phyloP scores from a whole-genome alignment of 2,329 filamentous ascomycete species.

The Grosmannia clavigera region DNA sequence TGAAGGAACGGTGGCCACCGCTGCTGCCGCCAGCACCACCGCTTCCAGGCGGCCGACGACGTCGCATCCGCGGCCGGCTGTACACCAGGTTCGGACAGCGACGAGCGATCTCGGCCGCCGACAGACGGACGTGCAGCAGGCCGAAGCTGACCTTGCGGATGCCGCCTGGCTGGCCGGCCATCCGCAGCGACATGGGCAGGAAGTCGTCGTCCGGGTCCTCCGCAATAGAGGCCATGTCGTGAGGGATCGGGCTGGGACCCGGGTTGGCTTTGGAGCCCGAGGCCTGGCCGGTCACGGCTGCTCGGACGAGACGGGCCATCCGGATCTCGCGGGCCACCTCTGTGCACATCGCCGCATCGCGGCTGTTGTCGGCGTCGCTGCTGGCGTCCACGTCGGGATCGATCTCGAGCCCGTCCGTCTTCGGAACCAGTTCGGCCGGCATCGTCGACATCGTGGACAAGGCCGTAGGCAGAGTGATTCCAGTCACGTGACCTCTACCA shows the following conservation, averaged over 20 bases:
- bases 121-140: conserved; percentile 16
- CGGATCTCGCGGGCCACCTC: neutral
- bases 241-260: neutral
- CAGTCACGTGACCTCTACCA: neutral
- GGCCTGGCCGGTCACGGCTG: neutral
- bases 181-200: neutral
- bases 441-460: neutral
- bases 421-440: no score
- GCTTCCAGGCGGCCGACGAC: conserved; percentile 8
- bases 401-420: neutral
- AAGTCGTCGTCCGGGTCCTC: neutral
- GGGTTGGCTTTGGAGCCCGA: neutral
- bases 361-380: neutral
- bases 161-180: neutral
- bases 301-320: neutral
- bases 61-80: conserved; percentile 23
- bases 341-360: neutral
- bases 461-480: neutral
- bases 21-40: neutral
- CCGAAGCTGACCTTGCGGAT: conserved; percentile 11
- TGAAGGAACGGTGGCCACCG: neutral
- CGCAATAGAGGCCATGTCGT: neutral
- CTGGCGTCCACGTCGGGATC: neutral
- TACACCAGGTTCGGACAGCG: conserved; percentile 21
- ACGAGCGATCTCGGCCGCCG: conserved; percentile 19